Evolutionary conservation across 768 basidiomycete genomes (phyloP), one percentile per base, ranked within the genome.

Genomic region (Tephrocybe rancida): DNA sequence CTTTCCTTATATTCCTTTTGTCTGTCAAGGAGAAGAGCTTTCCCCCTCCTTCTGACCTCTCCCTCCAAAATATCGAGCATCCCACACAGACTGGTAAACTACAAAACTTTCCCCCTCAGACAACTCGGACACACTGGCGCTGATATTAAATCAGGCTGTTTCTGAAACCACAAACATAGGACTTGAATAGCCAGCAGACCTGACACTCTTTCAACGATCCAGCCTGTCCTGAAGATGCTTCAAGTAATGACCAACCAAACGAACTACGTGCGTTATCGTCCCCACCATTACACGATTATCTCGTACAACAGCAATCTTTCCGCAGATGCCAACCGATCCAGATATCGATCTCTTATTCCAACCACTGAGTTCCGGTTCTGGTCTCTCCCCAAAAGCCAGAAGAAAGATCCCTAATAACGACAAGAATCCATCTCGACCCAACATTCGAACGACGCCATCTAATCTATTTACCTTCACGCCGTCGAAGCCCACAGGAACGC

Each of bases 391-490:
- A 26, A 57, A 49, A n/a, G 52, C 54, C 10, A 41, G 43, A 32
- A 50, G 44, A 9, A 48, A 51, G 16, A 60, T 55, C 19, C 32
- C 54, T 16, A 58, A 19, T 32, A 32, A 60, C 27, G 38, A 43
- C 18, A 42, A 38, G 7, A 34, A 27, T 10, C 54, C 39, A 16
- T 43, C 30, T 38, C 52, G 38, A 21, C 57, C 61, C 26, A 54
- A 38, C 18, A 47, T 63, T 37, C 59, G 52, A 29, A 63, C 45
- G n/a, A 53, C 54, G 11, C 57, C 52, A 13, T 46, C 56, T 27
- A 47, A 56, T 42, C 42, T 62, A n/a, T 59, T 51, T 51, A 26
- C 7, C 21, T 32, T 45, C 18, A 32, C 34, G 10, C 19, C 39
- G 5, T 46, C 55, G 18, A 38, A 44, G n/a, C n/a, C n/a, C n/a